These are phyloP conservation scores for Cardiospermum halicacabum DNA, from an alignment of 345 rosid genomes.

Conservation along the genomic window DNA sequence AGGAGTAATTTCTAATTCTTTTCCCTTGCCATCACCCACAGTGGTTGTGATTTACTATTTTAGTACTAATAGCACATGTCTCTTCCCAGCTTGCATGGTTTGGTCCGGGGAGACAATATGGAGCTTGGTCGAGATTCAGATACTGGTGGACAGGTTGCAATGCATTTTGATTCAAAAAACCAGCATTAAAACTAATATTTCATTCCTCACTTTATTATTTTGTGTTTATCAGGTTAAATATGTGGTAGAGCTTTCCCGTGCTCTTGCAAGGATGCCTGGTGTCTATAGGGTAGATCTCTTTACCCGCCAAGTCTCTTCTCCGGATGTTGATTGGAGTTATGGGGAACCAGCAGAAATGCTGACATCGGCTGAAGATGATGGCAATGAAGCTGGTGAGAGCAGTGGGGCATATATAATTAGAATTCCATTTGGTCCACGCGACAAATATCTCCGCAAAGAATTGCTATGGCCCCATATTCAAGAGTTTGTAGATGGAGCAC, in stretches of 20 bases:
- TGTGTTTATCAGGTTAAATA: constrained; percentile 68
- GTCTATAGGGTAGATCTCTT: constrained; percentile 95
- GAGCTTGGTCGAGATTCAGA: constrained; percentile 99
- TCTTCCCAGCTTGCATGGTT: constrained; percentile 71
- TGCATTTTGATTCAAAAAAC: neutral
- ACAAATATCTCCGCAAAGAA: constrained; percentile 76
- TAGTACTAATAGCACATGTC: constrained; percentile 3
- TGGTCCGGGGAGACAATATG: constrained; percentile 96
- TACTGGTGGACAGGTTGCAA: constrained; percentile 88
- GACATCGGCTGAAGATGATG: constrained; percentile 53
- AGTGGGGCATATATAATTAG: constrained; percentile 91
- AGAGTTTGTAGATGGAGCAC: constrained; percentile 96
- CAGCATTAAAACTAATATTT: neutral
- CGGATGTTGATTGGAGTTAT: constrained; percentile 97
- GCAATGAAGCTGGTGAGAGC: constrained; percentile 75
- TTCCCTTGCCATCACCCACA: neutral
- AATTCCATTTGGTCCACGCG: constrained; percentile 92
- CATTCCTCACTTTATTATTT: constrained; percentile 6
- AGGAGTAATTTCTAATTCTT: neutral
- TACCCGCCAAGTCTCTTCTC: constrained; percentile 75
- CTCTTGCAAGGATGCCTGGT: constrained; percentile 94
- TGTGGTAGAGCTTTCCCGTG: constrained; percentile 92
- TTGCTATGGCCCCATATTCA: constrained; percentile 84
- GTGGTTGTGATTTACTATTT: neutral
- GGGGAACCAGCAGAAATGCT: constrained; percentile 99